These are phyloP conservation scores for Sugiyamaella valdiviana DNA, from an alignment of 805 yeast species.

Conservation along the genomic window DNA sequence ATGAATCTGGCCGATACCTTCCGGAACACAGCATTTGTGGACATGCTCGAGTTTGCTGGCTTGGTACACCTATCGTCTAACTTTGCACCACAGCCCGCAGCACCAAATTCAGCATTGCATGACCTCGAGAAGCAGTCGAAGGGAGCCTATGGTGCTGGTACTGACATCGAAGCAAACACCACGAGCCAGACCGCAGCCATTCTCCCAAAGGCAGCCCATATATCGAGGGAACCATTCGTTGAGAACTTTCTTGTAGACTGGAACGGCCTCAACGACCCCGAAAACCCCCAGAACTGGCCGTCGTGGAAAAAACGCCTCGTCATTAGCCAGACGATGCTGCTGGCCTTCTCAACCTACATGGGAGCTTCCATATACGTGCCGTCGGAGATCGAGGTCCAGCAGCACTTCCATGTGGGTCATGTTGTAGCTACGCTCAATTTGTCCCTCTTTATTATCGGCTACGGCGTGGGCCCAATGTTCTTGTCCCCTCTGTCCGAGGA, in stretches of 20 bases:
- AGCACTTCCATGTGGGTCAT: constrained; percentile 38
- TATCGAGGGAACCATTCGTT: too few relatives aligned
- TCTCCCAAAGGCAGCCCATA: not conserved
- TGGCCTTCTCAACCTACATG: constrained; percentile 45
- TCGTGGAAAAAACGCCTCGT: constrained; percentile 35
- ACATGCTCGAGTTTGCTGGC: constrained; percentile 3
- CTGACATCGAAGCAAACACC: not conserved
- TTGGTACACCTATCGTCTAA: not conserved
- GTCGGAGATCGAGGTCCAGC: constrained; percentile 39
- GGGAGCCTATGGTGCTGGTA: too few relatives aligned
- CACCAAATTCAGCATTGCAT: not conserved
- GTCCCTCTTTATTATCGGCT: constrained; percentile 51
- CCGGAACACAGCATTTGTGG: constrained; percentile 2
- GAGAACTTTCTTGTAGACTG: constrained; percentile 13
- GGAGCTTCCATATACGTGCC: constrained; percentile 51
- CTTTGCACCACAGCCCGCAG: not conserved
- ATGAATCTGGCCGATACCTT: not conserved
- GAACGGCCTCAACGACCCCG: constrained; percentile 7
- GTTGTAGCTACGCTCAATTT: constrained; percentile 44
- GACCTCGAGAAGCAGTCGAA: too few relatives aligned
- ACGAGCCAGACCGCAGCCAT: not conserved
- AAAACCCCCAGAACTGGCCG: constrained; percentile 51
- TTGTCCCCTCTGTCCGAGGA: constrained; percentile 51
- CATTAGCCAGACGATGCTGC: constrained; percentile 34
- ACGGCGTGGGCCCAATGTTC: constrained; percentile 52